Conservation (phyloP, 495 filamentous ascomycete genomes). For the Pseudevernia furfuracea region DNA sequence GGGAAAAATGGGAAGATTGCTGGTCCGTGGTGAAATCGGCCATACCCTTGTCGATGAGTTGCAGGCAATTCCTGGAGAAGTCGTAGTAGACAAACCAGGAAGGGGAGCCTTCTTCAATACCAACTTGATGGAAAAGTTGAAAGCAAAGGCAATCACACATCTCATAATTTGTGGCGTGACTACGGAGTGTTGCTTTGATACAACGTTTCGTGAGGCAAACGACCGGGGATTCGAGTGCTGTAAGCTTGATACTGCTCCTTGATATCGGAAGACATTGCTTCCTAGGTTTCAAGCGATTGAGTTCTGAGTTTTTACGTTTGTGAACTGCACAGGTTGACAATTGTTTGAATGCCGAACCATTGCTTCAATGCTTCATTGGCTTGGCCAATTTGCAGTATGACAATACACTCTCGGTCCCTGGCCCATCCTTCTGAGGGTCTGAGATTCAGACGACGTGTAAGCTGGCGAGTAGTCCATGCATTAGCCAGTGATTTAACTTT, state of each 20-base stretch:
- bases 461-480: background rate
- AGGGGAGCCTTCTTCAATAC: slow-evolving; percentile 60
- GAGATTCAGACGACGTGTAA: background rate
- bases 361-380: background rate
- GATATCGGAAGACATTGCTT: too few relatives aligned
- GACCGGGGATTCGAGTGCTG: slow-evolving; percentile 69
- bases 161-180: slow-evolving; percentile 60
- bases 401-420: background rate
- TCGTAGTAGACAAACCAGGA: slow-evolving; percentile 62
- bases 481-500: too few relatives aligned
- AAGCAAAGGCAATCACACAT: slow-evolving; percentile 58
- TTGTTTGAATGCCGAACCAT: background rate
- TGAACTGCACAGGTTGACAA: background rate
- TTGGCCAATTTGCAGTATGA: background rate
- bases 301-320: background rate
- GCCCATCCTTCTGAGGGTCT: background rate
- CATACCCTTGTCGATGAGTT: slow-evolving; percentile 57
- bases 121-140: slow-evolving; percentile 53
- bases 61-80: slow-evolving; percentile 46
- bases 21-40: slow-evolving; percentile 57
- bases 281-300: background rate
- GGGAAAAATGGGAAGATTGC: slow-evolving; percentile 55
- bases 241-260: slow-evolving; percentile 27
- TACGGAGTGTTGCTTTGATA: slow-evolving; percentile 63
- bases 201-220: slow-evolving; percentile 62